A percentile compares a stretch with the other conserved stretches of the same genome.
Evolutionary conservation across 208 protist genomes (phyloP).

Genomic region (Trypanosoma conorhini): DNA sequence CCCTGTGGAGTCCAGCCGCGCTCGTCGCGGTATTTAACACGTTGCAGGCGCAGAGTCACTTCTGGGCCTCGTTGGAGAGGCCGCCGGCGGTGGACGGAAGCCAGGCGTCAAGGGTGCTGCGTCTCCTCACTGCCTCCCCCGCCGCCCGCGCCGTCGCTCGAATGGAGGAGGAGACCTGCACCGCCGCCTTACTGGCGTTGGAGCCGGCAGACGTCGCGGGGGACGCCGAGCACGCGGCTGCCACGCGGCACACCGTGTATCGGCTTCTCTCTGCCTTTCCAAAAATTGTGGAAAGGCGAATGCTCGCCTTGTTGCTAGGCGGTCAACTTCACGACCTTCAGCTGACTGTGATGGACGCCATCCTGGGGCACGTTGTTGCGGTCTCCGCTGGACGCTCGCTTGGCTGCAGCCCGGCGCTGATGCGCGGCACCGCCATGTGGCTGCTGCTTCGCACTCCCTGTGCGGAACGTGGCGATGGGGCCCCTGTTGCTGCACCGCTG

Average conservation of each 20-base stretch:
- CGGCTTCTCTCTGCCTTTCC: slow-evolving; percentile 32
- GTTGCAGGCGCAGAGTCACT: slow-evolving; percentile 24
- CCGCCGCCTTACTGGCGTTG: slow-evolving; percentile 23
- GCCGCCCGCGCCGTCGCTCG: slow-evolving; percentile 11
- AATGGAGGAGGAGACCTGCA: slow-evolving; percentile 15
- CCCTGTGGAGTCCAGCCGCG: slow-evolving; percentile 1
- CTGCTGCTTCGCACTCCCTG: slow-evolving; percentile 7
- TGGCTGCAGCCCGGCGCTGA: slow-evolving; percentile 9
- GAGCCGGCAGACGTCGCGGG: slow-evolving; percentile 15
- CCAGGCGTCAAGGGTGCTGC: slow-evolving; percentile 19
- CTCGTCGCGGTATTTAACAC: slow-evolving; percentile 20
- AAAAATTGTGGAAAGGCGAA: slow-evolving; percentile 16
- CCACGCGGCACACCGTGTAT: slow-evolving; percentile 3
- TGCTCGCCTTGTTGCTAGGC: slow-evolving; percentile 11
- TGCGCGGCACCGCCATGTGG: slow-evolving; percentile 18
- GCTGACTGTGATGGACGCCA: slow-evolving; percentile 14
- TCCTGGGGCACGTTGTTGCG: slow-evolving; percentile 8
- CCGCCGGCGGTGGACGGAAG: not conserved
- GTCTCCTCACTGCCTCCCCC: slow-evolving; percentile 23
- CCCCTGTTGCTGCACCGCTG: not conserved
- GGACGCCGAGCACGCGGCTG: not conserved
- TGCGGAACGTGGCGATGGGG: not conserved
- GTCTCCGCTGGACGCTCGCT: not conserved
- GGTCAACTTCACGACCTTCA: slow-evolving; percentile 16
- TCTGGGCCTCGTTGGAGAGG: slow-evolving; percentile 16